These are phyloP conservation scores for Neurospora sp. DNA, from an alignment of 495 filamentous ascomycete species.

Conservation along the genomic window DNA sequence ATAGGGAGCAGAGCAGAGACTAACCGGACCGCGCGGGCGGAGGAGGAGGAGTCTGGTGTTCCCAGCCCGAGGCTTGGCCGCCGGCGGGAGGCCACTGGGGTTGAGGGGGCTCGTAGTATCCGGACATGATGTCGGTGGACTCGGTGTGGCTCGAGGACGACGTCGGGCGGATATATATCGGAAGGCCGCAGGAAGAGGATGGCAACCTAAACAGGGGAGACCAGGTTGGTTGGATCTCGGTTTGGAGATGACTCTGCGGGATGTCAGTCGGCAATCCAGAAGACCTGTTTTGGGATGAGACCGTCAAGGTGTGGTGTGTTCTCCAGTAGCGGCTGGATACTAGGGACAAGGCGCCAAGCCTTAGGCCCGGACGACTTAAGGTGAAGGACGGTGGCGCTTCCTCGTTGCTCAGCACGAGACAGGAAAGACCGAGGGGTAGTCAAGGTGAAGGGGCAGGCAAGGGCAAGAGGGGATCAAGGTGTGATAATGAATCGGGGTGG, in stretches of 20 bases:
- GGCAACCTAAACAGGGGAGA: background rate
- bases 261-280: conserved; percentile 7
- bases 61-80: conserved; percentile 46
- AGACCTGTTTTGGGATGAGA: background rate
- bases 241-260: conserved; percentile 9
- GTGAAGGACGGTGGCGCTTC: background rate
- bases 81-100: conserved; percentile 63
- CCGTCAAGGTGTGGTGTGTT: background rate
- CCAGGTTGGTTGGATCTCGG: conserved; percentile 8
- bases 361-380: background rate
- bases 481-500: background rate
- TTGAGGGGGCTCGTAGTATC: conserved; percentile 79
- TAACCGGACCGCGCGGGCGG: conserved; percentile 80
- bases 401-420: background rate
- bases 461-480: background rate
- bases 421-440: background rate
- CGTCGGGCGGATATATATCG: conserved; percentile 17
- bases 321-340: background rate
- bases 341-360: background rate
- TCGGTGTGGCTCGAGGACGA: conserved; percentile 9
- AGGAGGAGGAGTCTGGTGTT: conserved; percentile 77
- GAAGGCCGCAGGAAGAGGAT: conserved; percentile 21
- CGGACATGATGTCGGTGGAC: conserved; percentile 49
- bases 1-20: conserved; percentile 9
- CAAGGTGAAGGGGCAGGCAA: background rate